Base-by-base conservation (phyloP, 192 early-diverging fungal genomes). In the Ramicandelaber brevisporus region DNA sequence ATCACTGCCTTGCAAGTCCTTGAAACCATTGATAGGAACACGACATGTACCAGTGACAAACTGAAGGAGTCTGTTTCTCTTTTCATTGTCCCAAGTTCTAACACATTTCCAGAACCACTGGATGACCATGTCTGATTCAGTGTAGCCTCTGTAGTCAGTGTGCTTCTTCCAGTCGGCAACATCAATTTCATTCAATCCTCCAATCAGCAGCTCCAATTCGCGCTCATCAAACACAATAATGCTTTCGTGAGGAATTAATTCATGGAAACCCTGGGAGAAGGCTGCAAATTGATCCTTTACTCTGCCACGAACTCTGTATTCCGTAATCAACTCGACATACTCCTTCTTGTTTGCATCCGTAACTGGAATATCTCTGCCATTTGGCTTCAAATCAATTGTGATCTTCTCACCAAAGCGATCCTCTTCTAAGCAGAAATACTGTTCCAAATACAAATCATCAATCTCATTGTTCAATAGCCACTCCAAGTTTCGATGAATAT, bases 121-220 rank as follows among this genome's bases (percentile, higher is more conserved):
- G 34, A 92, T 65, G 4, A 85, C 76, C 40, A 87, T 79, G 52
- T 97, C 90, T 14, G 77, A 70, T 48, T 97, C 87, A n/a, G 76
- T 81, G 61, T 87, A 97, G 11, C 86, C 87, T 35, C 90, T 53
- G 40, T 97, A 97, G 46, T 97, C 87, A 1, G 87, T 97, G 41
- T 93, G 65, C 57, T 93, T 97, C 64, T 83, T 86, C 90, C 90
- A 97, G 55, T 97, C 90, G 23, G 90, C 87, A 4, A 88, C 58
- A 53, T 97, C 86, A 34, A 97, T 82, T 34, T 97, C 87, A 17
- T 76, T 76, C 39, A 97, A 70, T 33, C 90, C 90, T 14, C 90
- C 85, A 57, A 97, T 90, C 16, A 97, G 61, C 25, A 97, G 56
- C 73, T 97, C 90, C 29, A 97, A 57, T 60, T 97, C 90, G 33